phyloP scores from a whole-genome alignment of 2,329 filamentous ascomycete species.

The Neophaeococcomyces mojaviensis region DNA sequence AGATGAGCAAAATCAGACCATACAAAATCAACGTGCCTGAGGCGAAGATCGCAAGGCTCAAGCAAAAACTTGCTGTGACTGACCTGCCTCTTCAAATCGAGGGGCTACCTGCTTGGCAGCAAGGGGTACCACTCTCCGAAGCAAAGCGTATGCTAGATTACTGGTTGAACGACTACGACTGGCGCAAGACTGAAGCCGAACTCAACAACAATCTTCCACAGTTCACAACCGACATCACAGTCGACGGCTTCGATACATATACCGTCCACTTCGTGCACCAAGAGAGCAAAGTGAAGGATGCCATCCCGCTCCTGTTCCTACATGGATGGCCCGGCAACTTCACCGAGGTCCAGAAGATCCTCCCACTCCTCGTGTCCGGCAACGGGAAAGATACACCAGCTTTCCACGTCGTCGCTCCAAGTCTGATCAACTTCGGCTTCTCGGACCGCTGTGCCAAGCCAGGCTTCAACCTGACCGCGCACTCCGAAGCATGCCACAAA shows the following conservation, averaged over 20 bases:
- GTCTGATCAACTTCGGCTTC: conserved; percentile 49
- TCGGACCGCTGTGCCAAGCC: conserved; percentile 36
- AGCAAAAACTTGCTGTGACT: conserved; percentile 46
- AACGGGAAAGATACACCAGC: conserved; percentile 30
- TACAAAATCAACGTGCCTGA: conserved; percentile 48
- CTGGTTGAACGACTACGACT: conserved; percentile 54
- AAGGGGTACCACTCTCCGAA: conserved; percentile 53
- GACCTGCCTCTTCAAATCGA: conserved; percentile 48
- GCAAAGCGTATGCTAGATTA: conserved; percentile 52
- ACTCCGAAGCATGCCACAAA: conserved; percentile 58
- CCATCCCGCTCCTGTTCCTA: conserved; percentile 29
- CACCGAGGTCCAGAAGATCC: conserved; percentile 49
- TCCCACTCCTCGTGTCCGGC: conserved; percentile 39
- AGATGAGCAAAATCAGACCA: conserved; percentile 18
- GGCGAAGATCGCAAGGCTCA: conserved; percentile 43
- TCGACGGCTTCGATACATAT: conserved; percentile 60
- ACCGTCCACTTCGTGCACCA: conserved; percentile 32
- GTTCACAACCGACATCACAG: conserved; percentile 38
- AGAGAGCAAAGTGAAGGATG: conserved; percentile 20
- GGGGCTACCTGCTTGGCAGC: conserved; percentile 44
- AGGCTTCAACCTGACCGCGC: conserved; percentile 53
- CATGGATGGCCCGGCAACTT: conserved; percentile 34
- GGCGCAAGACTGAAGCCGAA: conserved; percentile 51
- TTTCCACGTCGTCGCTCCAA: conserved; percentile 48
- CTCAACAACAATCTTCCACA: conserved; percentile 59